phyloP scores from a whole-genome alignment of 2,329 filamentous ascomycete species.

The Neobulgaria alba region DNA sequence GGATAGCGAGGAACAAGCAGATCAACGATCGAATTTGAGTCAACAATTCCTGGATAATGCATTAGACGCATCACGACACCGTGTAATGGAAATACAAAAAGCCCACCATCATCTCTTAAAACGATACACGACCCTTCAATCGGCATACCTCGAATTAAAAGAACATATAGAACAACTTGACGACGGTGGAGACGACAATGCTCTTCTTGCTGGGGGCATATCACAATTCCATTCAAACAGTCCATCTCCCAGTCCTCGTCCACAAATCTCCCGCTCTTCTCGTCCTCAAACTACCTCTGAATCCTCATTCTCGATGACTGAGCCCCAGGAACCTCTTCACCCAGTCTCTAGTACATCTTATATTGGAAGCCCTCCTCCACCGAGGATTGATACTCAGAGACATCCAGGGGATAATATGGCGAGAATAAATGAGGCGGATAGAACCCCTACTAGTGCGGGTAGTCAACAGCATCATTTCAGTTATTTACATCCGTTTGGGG shows the following conservation, averaged over 20 bases:
- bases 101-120: slow-evolving; percentile 41
- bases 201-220: slow-evolving; percentile 3
- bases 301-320: not conserved
- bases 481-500: not conserved
- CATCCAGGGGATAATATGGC: not conserved
- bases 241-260: not conserved
- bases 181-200: slow-evolving; percentile 12
- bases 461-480: not conserved
- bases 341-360: not conserved
- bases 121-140: slow-evolving; percentile 41
- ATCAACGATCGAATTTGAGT: not conserved
- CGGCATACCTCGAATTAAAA: slow-evolving; percentile 27
- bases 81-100: slow-evolving; percentile 41
- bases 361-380: not conserved
- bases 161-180: slow-evolving; percentile 28
- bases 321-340: not conserved
- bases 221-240: not conserved
- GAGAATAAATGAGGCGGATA: no score
- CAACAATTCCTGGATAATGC: slow-evolving; percentile 16
- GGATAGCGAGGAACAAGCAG: slow-evolving; percentile 3
- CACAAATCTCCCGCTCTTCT: not conserved
- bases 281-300: no score
- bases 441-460: no score
- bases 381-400: not conserved
- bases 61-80: slow-evolving; percentile 20